phyloP scores from a whole-genome alignment of 257 asterid genomes.

The Avicennia marina region DNA sequence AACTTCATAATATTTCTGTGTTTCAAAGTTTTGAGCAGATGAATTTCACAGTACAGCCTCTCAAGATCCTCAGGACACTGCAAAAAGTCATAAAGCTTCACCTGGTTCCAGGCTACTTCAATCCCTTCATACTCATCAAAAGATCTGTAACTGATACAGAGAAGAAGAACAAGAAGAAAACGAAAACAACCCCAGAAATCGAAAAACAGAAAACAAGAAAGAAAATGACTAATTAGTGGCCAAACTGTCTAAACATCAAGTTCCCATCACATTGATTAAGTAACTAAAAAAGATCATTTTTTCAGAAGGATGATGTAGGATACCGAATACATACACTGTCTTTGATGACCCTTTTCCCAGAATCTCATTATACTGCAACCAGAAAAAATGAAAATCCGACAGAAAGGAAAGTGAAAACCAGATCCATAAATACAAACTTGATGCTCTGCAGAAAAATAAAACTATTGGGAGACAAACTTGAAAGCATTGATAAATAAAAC shows the following conservation, averaged over 20 bases:
- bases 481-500: background rate
- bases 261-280: no score
- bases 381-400: background rate
- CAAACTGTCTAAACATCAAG: no score
- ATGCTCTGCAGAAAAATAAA: no score
- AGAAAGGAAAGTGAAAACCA: slow-evolving; percentile 3
- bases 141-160: slow-evolving; percentile 63
- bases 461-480: background rate
- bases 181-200: slow-evolving; percentile 2
- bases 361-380: slow-evolving; percentile 84
- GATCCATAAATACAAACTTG: no score
- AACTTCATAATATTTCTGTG: slow-evolving; percentile 86
- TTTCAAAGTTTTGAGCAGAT: slow-evolving; percentile 78
- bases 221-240: no score
- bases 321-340: slow-evolving; percentile 60
- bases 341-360: slow-evolving; percentile 96
- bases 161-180: background rate
- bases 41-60: slow-evolving; percentile 87
- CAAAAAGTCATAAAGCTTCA: slow-evolving; percentile 70
- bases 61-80: slow-evolving; percentile 91
- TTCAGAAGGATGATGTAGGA: slow-evolving; percentile 19
- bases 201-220: no score
- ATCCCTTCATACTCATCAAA: slow-evolving; percentile 98
- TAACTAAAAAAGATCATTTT: slow-evolving; percentile 5
- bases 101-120: slow-evolving; percentile 98